Base-by-base conservation (phyloP, 1,284 basidiomycete genomes). In the Erythrobasidium hasegawianum region DNA sequence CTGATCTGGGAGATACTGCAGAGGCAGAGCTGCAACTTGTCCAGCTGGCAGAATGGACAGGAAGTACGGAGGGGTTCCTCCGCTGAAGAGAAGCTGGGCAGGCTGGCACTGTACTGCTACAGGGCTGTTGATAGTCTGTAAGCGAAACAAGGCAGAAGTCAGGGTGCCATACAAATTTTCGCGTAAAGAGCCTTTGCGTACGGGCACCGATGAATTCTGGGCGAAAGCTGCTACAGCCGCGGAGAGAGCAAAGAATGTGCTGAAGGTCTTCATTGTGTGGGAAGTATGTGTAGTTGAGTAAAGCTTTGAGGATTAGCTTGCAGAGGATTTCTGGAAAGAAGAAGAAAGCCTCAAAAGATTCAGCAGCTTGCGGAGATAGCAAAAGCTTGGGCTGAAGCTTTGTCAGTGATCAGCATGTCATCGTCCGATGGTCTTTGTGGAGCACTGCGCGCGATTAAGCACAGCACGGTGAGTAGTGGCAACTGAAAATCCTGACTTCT, bases 81-180 rank as follows among this genome's bases (percentile, higher is more conserved):
- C 59, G 18, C 59, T 54, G 38, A 26, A 61, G 7, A 24, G 16
- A 11, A 62, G 29, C 2, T 40, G 59, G 20, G 49, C 49, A 9
- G 59, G 59, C 39, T 62, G 59, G 39, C 52, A 62, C 24, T 62
- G 29, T 16, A 55, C 52, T 0, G 20, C 13, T 20, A 26, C n/a
- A n/a, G 52, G 59, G 14, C 45, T 52, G 50, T 60, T 60, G 59
- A 60, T 53, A 14, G 41, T 20, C 59, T 59, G 14, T 24, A 59
- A 27, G 7, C 7, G 43, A 4, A 14, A 47, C 14, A 47, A 4
- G 43, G 5, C 43, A 47, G 43, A 5, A n/a, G n/a, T n/a, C n/a
- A 47, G 22, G 22, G 4, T 24, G 14, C 8, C 7, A 16, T 5
- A 33, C 4, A 14, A 18, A 7, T 47, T n/a, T 18, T 47, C n/a